Conservation (phyloP, 768 basidiomycete species). For the Porphyrellus cyaneotinctus region DNA sequence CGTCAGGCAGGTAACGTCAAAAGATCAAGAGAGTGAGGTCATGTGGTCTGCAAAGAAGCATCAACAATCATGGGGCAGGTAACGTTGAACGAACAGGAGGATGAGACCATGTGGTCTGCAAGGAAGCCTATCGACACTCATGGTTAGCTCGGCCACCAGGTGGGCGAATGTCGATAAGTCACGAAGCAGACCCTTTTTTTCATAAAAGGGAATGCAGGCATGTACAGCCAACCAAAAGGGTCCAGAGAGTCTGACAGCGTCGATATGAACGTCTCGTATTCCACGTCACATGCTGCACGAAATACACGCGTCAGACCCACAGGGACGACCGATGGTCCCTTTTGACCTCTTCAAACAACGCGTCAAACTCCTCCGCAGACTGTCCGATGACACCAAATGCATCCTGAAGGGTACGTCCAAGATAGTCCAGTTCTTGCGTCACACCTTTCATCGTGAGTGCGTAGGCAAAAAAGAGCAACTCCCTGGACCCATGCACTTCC, state of each 20-base stretch:
- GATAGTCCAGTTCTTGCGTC: conserved; percentile 78
- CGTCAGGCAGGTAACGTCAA: neutral
- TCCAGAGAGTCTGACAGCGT: neutral
- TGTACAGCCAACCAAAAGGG: neutral
- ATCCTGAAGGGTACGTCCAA: conserved; percentile 79
- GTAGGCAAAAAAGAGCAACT: conserved; percentile 92
- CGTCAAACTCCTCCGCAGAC: conserved; percentile 76
- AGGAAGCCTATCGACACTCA: neutral
- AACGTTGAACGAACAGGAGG: too few species aligned
- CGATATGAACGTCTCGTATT: conserved; percentile 2
- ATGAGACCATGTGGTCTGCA: too few species aligned
- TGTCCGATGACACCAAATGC: conserved; percentile 93
- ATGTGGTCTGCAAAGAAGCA: neutral
- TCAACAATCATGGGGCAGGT: neutral
- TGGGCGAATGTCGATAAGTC: neutral
- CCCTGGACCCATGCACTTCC: conserved; percentile 74
- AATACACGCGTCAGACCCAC: conserved; percentile 14
- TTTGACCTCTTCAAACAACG: conserved; percentile 47
- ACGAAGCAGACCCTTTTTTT: conserved; percentile 5
- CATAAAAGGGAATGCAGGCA: conserved; percentile 9
- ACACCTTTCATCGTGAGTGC: conserved; percentile 93
- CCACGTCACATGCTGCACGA: neutral
- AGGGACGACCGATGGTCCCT: neutral
- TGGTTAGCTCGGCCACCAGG: neutral
- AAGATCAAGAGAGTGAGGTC: neutral